phyloP scores from a whole-genome alignment of 495 filamentous ascomycete genomes.

The Aspergillus haitiensis region DNA sequence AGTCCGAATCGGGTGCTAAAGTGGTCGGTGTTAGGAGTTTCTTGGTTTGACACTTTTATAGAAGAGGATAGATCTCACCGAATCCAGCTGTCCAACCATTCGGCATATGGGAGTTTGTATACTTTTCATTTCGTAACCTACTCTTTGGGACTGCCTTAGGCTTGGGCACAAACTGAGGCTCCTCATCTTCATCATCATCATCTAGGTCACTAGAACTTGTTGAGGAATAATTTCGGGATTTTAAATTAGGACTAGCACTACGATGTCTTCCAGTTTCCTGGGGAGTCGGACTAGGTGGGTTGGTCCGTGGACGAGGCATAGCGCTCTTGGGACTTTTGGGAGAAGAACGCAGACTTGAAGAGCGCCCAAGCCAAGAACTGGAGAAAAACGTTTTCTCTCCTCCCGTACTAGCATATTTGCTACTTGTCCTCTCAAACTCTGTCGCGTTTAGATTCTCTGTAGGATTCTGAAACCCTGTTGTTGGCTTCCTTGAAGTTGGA shows the following conservation, averaged over 20 bases:
- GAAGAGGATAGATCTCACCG: slow-evolving; percentile 32
- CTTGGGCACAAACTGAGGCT: slow-evolving; percentile 25
- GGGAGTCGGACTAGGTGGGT: slow-evolving; percentile 36
- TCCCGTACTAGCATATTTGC: slow-evolving; percentile 65
- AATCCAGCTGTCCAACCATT: slow-evolving; percentile 28
- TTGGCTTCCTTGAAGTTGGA: slow-evolving; percentile 45
- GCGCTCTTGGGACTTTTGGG: slow-evolving; percentile 36
- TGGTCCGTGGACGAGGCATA: slow-evolving; percentile 34
- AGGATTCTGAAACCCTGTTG: slow-evolving; percentile 21
- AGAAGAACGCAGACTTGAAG: slow-evolving; percentile 47
- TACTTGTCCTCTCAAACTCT: slow-evolving; percentile 56
- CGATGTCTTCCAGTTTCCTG: slow-evolving; percentile 34
- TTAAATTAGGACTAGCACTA: slow-evolving; percentile 43
- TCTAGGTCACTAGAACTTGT: slow-evolving; percentile 43
- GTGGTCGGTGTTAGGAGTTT: slow-evolving; percentile 5
- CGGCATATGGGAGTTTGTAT: slow-evolving; percentile 32
- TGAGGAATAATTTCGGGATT: slow-evolving; percentile 31
- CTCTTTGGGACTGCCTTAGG: slow-evolving; percentile 49
- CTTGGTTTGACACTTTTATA: slow-evolving; percentile 3
- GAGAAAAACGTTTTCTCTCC: slow-evolving; percentile 68
- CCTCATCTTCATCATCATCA: slow-evolving; percentile 29
- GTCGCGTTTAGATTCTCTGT: slow-evolving; percentile 29
- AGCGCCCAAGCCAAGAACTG: slow-evolving; percentile 45
- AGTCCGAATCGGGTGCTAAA: slow-evolving; percentile 45
- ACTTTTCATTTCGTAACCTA: slow-evolving; percentile 40